phyloP scores from a whole-genome alignment of 2,329 filamentous ascomycete genomes.

The Dactylellina parvicollis region DNA sequence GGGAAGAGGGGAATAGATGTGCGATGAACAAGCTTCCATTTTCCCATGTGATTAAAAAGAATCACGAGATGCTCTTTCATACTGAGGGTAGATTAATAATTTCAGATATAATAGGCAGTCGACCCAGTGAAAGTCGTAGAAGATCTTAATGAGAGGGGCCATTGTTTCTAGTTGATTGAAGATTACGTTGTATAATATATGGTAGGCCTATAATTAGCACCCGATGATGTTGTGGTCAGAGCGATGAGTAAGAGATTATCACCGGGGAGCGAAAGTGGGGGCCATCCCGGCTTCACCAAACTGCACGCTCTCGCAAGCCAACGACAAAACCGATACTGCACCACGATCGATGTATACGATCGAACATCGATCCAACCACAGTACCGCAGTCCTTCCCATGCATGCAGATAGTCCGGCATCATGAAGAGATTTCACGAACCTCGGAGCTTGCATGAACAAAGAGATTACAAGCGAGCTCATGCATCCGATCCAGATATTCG shows the following conservation, averaged over 20 bases:
- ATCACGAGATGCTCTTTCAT: background rate
- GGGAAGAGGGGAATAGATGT: background rate
- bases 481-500: constrained; percentile 23
- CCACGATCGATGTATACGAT: too few relatives aligned
- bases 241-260: background rate
- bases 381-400: too few relatives aligned
- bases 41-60: background rate
- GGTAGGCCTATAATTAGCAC: constrained; percentile 28
- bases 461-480: constrained; percentile 34
- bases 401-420: too few relatives aligned
- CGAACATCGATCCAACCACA: too few relatives aligned
- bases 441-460: constrained; percentile 16
- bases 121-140: background rate
- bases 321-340: background rate
- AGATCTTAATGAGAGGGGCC: background rate
- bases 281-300: background rate
- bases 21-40: background rate
- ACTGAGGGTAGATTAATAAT: background rate
- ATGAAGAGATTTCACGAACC: constrained; percentile 13
- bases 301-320: constrained; percentile 13
- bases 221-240: background rate
- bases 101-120: constrained; percentile 11
- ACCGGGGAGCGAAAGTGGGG: constrained; percentile 14
- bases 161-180: constrained; percentile 35
- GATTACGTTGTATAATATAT: background rate